Conservation (phyloP, 345 rosid species). For the Moricandia arvensis region DNA sequence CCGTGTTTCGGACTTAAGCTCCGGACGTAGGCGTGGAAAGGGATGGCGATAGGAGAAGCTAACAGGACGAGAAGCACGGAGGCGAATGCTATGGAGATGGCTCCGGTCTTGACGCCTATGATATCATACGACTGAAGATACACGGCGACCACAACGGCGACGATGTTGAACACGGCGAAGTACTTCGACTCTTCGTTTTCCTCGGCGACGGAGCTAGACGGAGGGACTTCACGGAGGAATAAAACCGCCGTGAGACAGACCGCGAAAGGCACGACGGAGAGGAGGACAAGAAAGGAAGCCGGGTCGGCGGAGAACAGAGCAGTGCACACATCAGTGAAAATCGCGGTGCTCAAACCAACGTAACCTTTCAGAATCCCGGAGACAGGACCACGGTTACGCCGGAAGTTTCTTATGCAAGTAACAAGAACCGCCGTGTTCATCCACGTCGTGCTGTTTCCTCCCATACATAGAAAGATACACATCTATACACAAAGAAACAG, state of each 20-base stretch:
- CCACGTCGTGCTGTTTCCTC: slow-evolving; percentile 70
- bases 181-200: slow-evolving; percentile 39
- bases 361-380: slow-evolving; percentile 64
- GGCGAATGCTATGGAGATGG: slow-evolving; percentile 46
- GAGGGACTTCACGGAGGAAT: slow-evolving; percentile 49
- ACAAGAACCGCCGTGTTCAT: slow-evolving; percentile 71
- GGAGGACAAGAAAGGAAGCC: slow-evolving; percentile 48
- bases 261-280: slow-evolving; percentile 51
- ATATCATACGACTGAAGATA: slow-evolving; percentile 55
- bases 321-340: slow-evolving; percentile 56
- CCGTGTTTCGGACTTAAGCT: neutral
- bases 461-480: slow-evolving; percentile 61
- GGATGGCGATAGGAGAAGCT: slow-evolving; percentile 48
- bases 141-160: slow-evolving; percentile 47
- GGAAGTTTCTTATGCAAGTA: slow-evolving; percentile 64
- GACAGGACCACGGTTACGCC: slow-evolving; percentile 55
- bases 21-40: slow-evolving; percentile 37
- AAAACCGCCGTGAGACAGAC: slow-evolving; percentile 49
- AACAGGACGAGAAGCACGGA: slow-evolving; percentile 43
- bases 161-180: slow-evolving; percentile 47
- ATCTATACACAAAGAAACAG: slow-evolving; percentile 38
- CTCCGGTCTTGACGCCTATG: slow-evolving; percentile 43
- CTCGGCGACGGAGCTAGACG: slow-evolving; percentile 28
- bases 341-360: slow-evolving; percentile 63
- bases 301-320: slow-evolving; percentile 55